Conservation (phyloP, 2,329 filamentous ascomycete genomes). For the Aureobasidium sp. region DNA sequence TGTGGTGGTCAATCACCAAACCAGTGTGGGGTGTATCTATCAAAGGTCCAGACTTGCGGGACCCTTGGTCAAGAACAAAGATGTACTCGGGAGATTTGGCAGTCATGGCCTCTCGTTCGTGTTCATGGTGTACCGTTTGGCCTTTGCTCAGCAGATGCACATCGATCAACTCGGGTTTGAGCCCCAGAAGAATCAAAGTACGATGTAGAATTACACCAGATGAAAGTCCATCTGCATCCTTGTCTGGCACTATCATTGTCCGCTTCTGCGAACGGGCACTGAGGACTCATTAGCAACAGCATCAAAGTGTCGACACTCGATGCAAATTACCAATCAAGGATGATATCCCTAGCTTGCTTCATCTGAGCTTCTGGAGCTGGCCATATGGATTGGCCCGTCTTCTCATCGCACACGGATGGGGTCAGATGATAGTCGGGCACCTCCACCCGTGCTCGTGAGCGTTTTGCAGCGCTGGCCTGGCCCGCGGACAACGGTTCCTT, state of each 20-base stretch:
- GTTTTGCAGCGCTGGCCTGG: slow-evolving; percentile 24
- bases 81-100: slow-evolving; percentile 48
- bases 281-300: background rate
- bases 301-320: background rate
- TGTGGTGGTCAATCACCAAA: slow-evolving; percentile 61
- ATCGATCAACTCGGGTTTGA: slow-evolving; percentile 46
- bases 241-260: slow-evolving; percentile 59
- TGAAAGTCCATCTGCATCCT: slow-evolving; percentile 61
- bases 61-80: slow-evolving; percentile 61
- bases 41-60: slow-evolving; percentile 48
- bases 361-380: slow-evolving; percentile 54
- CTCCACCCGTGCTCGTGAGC: slow-evolving; percentile 20
- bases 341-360: slow-evolving; percentile 48
- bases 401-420: slow-evolving; percentile 35
- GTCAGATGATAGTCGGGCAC: slow-evolving; percentile 42
- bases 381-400: slow-evolving; percentile 49
- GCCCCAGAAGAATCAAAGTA: slow-evolving; percentile 53
- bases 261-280: slow-evolving; percentile 47
- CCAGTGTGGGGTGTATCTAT: slow-evolving; percentile 45
- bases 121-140: slow-evolving; percentile 49
- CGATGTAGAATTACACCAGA: slow-evolving; percentile 57
- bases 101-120: slow-evolving; percentile 47
- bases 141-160: slow-evolving; percentile 57
- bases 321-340: slow-evolving; percentile 47
- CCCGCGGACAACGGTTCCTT: slow-evolving; percentile 19